Conservation (phyloP, 2,329 filamentous ascomycete species). For the Daldinia sp. region DNA sequence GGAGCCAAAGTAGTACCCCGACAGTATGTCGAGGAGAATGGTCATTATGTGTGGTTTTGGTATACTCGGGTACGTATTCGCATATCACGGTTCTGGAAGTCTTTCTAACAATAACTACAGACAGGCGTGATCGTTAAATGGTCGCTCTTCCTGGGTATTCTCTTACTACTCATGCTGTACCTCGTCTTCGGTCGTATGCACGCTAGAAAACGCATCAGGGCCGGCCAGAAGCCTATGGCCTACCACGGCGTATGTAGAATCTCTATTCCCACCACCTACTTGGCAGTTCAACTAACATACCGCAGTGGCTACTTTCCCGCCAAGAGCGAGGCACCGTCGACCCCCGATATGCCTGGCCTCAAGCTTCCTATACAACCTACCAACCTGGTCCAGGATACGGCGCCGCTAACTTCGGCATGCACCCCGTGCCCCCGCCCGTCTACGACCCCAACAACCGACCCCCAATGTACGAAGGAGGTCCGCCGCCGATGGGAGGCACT, state of each 20-base stretch:
- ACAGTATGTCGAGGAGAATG: conserved; percentile 37
- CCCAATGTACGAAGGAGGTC: conserved; percentile 59
- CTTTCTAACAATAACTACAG: conserved; percentile 48
- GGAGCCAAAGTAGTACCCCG: conserved; percentile 24
- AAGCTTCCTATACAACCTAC: conserved; percentile 53
- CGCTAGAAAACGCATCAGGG: conserved; percentile 70
- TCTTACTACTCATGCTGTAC: conserved; percentile 66
- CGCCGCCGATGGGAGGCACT: conserved; percentile 55
- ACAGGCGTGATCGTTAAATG: conserved; percentile 74
- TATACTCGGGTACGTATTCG: conserved; percentile 43
- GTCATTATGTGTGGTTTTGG: conserved; percentile 42
- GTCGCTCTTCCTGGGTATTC: conserved; percentile 70
- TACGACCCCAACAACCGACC: conserved; percentile 66
- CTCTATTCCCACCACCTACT: neutral
- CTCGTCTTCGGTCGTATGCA: conserved; percentile 75
- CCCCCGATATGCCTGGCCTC: conserved; percentile 58
- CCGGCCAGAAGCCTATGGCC: conserved; percentile 69
- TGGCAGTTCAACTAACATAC: neutral
- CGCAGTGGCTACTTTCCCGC: conserved; percentile 62
- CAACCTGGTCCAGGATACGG: conserved; percentile 43
- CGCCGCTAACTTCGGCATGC: conserved; percentile 56
- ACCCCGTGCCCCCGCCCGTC: conserved; percentile 63
- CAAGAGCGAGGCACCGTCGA: conserved; percentile 57
- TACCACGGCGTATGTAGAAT: conserved; percentile 71
- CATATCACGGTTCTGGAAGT: neutral